These are phyloP conservation scores for Alternaria rosae DNA, from an alignment of 2,329 filamentous ascomycete genomes.

Conservation along the genomic window DNA sequence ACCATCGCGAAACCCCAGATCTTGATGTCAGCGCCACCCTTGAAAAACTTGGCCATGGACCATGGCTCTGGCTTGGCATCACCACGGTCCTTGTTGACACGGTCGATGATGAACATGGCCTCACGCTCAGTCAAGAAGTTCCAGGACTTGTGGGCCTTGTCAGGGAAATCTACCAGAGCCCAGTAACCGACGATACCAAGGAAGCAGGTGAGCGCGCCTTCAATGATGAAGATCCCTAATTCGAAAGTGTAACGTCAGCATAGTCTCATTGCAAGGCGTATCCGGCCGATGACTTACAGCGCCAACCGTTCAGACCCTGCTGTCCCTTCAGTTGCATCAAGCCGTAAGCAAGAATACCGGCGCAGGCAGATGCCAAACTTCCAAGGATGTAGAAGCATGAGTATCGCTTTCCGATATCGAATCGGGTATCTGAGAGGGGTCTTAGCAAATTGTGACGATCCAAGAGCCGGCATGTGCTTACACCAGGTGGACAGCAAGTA, in stretches of 20 bases:
- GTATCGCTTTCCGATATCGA: conserved; percentile 74
- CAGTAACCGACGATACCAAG: conserved; percentile 53
- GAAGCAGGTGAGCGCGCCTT: conserved; percentile 51
- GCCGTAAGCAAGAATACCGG: conserved; percentile 74
- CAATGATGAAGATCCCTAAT: conserved; percentile 55
- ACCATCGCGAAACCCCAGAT: conserved; percentile 62
- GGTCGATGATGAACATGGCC: conserved; percentile 58
- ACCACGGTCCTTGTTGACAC: conserved; percentile 61
- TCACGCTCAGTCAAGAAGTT: conserved; percentile 58
- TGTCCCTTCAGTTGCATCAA: conserved; percentile 70
- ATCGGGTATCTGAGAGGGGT: conserved; percentile 53
- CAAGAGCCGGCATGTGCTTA: neutral
- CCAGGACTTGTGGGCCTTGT: conserved; percentile 52
- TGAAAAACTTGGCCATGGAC: conserved; percentile 57
- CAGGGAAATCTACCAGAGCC: conserved; percentile 56
- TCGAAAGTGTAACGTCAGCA: conserved; percentile 43
- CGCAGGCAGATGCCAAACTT: conserved; percentile 69
- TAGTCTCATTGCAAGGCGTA: neutral
- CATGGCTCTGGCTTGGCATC: conserved; percentile 61
- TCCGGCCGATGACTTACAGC: conserved; percentile 39
- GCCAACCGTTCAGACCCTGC: conserved; percentile 55
- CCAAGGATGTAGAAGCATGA: conserved; percentile 74
- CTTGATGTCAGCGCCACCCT: conserved; percentile 58
- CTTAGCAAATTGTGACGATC: neutral
- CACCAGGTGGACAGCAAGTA: conserved; percentile 55